phyloP scores from a whole-genome alignment of 2,329 filamentous ascomycete genomes.

The Periglandula ipomoeae region DNA sequence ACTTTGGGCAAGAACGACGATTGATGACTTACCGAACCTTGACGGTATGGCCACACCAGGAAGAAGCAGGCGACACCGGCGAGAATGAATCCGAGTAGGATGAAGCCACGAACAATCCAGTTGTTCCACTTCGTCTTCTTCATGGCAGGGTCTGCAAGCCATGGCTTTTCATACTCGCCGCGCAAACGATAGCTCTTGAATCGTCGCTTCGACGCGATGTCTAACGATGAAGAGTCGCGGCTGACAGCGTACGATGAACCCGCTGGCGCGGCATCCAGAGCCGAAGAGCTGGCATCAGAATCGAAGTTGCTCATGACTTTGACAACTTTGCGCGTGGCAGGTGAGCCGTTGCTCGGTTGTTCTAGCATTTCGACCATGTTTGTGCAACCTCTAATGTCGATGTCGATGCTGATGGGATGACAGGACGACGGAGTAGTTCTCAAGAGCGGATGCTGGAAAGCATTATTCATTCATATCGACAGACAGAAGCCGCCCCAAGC shows the following conservation, averaged over 20 bases:
- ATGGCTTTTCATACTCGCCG: slow-evolving; percentile 28
- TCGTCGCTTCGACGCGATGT: slow-evolving; percentile 7
- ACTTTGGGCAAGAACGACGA: not conserved
- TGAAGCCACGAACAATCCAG: slow-evolving; percentile 22
- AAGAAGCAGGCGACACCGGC: slow-evolving; percentile 25
- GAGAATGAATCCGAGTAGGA: slow-evolving; percentile 23
- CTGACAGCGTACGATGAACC: not conserved
- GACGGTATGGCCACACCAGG: slow-evolving; percentile 17
- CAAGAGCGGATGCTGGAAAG: not conserved
- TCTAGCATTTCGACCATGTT: not conserved
- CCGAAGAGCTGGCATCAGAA: slow-evolving; percentile 1
- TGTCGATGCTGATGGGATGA: not conserved
- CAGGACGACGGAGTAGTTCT: not conserved
- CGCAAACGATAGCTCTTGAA: slow-evolving; percentile 27
- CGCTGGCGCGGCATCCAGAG: not conserved
- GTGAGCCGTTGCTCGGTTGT: not conserved
- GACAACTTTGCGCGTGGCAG: not conserved
- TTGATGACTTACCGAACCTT: slow-evolving; percentile 12
- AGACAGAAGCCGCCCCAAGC: not conserved
- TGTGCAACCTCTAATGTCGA: not conserved
- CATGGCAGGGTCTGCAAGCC: slow-evolving; percentile 24
- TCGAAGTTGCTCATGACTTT: not conserved
- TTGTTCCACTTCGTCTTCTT: slow-evolving; percentile 26
- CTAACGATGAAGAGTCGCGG: slow-evolving; percentile 2
- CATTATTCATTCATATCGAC: not conserved